Conservation (phyloP, 768 basidiomycete species). For the Podaxis rugospora region DNA sequence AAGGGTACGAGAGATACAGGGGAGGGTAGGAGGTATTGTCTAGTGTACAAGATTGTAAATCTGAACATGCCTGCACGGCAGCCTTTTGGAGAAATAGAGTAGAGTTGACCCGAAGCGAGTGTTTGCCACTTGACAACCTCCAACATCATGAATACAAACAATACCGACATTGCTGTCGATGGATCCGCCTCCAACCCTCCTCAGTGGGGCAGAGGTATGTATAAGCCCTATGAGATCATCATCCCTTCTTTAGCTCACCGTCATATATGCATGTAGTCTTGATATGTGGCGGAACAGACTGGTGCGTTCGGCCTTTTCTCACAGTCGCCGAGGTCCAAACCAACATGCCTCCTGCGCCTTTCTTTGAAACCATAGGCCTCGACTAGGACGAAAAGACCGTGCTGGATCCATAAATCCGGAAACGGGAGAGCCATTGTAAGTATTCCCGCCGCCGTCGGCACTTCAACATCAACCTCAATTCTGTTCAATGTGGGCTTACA, state of each 20-base stretch:
- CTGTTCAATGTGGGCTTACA: conserved; percentile 5
- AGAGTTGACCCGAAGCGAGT: conserved; percentile 13
- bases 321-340: conserved; percentile 20
- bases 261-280: conserved; percentile 46
- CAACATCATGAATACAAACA: conserved; percentile 13
- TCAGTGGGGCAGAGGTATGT: conserved; percentile 42
- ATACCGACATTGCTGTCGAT: conserved; percentile 5
- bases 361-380: conserved; percentile 45
- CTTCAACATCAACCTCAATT: conserved; percentile 13
- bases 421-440: conserved; percentile 34
- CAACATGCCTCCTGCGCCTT: conserved; percentile 16
- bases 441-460: not conserved
- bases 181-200: conserved; percentile 20
- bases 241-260: conserved; percentile 17
- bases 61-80: conserved; percentile 1
- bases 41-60: conserved; percentile 6
- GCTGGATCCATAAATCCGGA: conserved; percentile 41
- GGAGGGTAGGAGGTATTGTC: not conserved
- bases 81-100: conserved; percentile 13
- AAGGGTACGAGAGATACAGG: not conserved
- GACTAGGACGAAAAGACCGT: conserved; percentile 73
- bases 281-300: conserved; percentile 85
- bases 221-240: conserved; percentile 8
- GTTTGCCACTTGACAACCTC: conserved; percentile 13
- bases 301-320: conserved; percentile 49